phyloP scores from a whole-genome alignment of 2,329 filamentous ascomycete species.

The Stenocarpella maydis region DNA sequence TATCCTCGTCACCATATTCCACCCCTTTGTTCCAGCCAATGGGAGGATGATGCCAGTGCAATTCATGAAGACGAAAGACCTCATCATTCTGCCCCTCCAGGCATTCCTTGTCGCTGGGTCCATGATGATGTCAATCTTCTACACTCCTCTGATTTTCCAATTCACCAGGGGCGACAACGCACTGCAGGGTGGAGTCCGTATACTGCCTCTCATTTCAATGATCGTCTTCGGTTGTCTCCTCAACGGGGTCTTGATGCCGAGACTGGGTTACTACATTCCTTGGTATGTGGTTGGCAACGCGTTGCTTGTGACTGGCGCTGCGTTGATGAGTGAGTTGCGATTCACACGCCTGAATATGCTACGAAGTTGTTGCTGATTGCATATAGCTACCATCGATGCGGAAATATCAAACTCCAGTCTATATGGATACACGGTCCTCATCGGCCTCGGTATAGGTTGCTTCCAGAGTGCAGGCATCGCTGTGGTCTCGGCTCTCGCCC shows the following conservation, averaged over 20 bases:
- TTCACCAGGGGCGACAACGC: constrained; percentile 52
- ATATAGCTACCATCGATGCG: constrained; percentile 27
- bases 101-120: constrained; percentile 36
- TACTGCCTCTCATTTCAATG: constrained; percentile 50
- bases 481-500: constrained; percentile 26
- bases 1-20: constrained; percentile 48
- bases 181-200: constrained; percentile 46
- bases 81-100: constrained; percentile 37
- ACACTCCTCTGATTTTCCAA: constrained; percentile 58
- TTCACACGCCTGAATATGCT: too few relatives aligned
- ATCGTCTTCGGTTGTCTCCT: constrained; percentile 45
- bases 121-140: constrained; percentile 47
- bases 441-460: constrained; percentile 32
- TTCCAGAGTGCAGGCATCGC: constrained; percentile 33
- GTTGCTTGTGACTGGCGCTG: constrained; percentile 45
- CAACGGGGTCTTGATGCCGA: constrained; percentile 47
- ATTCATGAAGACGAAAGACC: constrained; percentile 43
- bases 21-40: constrained; percentile 48
- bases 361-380: neutral
- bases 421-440: constrained; percentile 35
- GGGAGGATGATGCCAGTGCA: constrained; percentile 51
- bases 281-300: constrained; percentile 48
- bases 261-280: constrained; percentile 46
- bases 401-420: constrained; percentile 22
- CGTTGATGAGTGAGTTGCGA: constrained; percentile 43